Percentiles rank a stretch among this genome's conserved stretches.
Evolutionary conservation across 2,329 filamentous ascomycete genomes (phyloP).

Genomic region (Podosphaera fusca): DNA sequence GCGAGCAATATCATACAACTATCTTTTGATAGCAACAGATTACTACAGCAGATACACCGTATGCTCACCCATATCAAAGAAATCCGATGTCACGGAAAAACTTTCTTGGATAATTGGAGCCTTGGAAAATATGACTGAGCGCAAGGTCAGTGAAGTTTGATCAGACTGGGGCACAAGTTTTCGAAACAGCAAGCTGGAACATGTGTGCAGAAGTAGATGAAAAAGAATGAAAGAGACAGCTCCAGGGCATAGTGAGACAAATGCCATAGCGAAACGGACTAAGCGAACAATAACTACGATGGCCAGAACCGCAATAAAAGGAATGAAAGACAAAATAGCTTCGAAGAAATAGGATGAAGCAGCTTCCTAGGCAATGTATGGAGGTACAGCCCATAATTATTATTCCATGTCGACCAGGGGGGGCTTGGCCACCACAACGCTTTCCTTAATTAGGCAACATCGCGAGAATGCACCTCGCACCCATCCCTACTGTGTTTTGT

Average conservation of each 20-base stretch:
- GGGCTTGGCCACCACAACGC: no score
- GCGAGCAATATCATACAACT: no score
- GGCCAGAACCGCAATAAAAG: neutral
- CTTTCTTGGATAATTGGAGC: no score
- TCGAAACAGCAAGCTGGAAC: neutral
- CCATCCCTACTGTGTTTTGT: no score
- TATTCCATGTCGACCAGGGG: no score
- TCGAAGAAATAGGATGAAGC: neutral
- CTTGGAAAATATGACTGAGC: neutral
- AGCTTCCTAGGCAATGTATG: neutral
- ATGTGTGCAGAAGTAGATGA: neutral
- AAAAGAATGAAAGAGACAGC: neutral
- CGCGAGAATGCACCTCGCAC: no score
- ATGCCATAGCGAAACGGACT: neutral
- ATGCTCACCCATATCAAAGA: no score
- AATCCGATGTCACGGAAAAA: no score
- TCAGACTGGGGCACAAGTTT: neutral
- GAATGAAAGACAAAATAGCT: neutral
- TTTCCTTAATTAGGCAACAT: no score
- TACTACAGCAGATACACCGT: no score
- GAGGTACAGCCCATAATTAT: no score
- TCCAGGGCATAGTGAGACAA: neutral
- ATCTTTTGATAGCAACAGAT: no score
- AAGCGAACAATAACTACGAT: neutral
- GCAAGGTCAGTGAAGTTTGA: neutral